These are phyloP conservation scores for Xylaria grammica DNA, from an alignment of 495 filamentous ascomycete species.

Conservation along the genomic window DNA sequence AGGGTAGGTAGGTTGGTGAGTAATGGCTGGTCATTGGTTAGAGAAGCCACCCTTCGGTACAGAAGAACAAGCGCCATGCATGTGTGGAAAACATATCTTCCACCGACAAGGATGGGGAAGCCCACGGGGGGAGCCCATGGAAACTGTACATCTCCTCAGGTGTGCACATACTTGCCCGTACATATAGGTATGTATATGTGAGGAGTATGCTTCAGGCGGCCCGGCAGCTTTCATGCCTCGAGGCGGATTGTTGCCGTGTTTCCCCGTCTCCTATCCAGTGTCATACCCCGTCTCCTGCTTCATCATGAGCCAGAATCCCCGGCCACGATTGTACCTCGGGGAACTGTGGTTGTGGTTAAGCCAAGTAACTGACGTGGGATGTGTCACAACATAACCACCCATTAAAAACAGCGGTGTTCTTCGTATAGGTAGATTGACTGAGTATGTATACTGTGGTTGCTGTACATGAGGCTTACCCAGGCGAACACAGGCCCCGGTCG, in stretches of 20 bases:
- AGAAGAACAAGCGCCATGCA: background rate
- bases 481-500: background rate
- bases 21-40: background rate
- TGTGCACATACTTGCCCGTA: background rate
- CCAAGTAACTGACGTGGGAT: background rate
- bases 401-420: background rate
- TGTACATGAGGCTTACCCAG: background rate
- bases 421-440: background rate
- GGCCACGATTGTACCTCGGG: too few relatives aligned
- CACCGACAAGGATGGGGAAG: background rate
- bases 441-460: background rate
- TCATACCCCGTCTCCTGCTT: too few relatives aligned
- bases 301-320: too few relatives aligned
- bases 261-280: too few relatives aligned
- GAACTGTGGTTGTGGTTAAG: too few relatives aligned
- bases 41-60: background rate
- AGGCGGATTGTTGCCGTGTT: too few relatives aligned
- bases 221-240: too few relatives aligned
- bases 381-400: background rate
- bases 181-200: background rate
- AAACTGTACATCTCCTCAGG: too few relatives aligned
- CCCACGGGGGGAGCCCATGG: too few relatives aligned
- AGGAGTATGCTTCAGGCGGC: background rate
- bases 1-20: background rate
- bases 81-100: background rate